Evolutionary conservation across 108 stramenopile species (phyloP), one percentile per base, ranked within the genome.

Genomic region (Skeletonema menzelii): DNA sequence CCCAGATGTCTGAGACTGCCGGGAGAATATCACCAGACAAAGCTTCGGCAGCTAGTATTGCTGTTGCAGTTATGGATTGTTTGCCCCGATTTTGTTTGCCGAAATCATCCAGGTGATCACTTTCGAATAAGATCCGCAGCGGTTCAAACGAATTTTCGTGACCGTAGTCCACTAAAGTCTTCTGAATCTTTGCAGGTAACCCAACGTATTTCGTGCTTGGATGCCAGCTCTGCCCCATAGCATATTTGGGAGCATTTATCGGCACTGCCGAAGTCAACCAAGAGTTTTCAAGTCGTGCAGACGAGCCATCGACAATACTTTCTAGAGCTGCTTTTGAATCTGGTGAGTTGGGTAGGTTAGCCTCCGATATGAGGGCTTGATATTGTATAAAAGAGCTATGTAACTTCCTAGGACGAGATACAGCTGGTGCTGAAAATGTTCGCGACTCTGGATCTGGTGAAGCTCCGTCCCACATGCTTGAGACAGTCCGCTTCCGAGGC

Each of bases 391-490:
- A 70, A 8, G 73, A 63, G 0, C 55, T 59, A 40, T 81, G 73
- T 27, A 81, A 69, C 64, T 70, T 70, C 28, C 80, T 69, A 34
- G 73, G 80, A 19, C 80, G 80, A 56, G 73, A 70, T 22, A 69
- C 70, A 22, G 64, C 69, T 67, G 65, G 56, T 13, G 69, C 68
- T 30, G 80, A 75, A 60, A 65, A 75, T 19, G 59, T 47, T 62
- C 80, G 70, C 14, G 80, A 82, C 19, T 64, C 64, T 31, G 80
- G 80, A 71, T 82, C 80, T n/a, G 64, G 59, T 24, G 80, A 82
- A 27, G 80, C 73, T 10, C 80, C 80, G 3, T 53, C 31, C 73
- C 70, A 75, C 22, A 19, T 67, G 27, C 49, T 63, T 5, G 73
- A 70, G 30, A 28, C 30, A 28, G 69, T 75, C 32, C n/a, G 47